Percentiles rank a stretch among this genome's conserved stretches.
phyloP scores from a whole-genome alignment of 441 rosid species.

The Corymbia calophylla region DNA sequence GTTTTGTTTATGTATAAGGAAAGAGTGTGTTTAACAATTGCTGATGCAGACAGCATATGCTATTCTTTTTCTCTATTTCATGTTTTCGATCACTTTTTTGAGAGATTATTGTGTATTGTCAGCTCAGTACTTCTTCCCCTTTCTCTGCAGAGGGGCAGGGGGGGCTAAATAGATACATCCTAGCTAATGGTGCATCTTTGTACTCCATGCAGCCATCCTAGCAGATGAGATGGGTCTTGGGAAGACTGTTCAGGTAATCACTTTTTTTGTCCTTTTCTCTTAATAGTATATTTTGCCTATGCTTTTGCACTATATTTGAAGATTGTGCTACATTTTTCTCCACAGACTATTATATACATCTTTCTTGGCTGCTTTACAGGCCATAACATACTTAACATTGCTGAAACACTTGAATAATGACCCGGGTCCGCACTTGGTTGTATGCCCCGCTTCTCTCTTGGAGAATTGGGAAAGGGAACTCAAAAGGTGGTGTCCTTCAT shows the following conservation, averaged over 20 bases:
- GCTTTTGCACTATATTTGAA: neutral
- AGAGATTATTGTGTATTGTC: neutral
- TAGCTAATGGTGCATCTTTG: slow-evolving; percentile 13
- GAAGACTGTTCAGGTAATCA: slow-evolving; percentile 88
- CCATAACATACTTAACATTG: slow-evolving; percentile 77
- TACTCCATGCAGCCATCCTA: slow-evolving; percentile 67
- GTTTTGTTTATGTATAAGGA: neutral
- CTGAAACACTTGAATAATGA: slow-evolving; percentile 72
- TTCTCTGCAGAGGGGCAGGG: neutral
- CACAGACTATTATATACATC: slow-evolving; percentile 50
- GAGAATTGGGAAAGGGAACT: slow-evolving; percentile 99
- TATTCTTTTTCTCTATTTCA: neutral
- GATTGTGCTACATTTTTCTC: slow-evolving; percentile 12
- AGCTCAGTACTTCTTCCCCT: neutral
- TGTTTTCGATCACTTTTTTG: neutral
- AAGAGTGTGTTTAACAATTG: neutral
- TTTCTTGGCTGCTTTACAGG: slow-evolving; percentile 33
- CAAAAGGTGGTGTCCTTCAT: slow-evolving; percentile 96
- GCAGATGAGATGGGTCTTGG: slow-evolving; percentile 99
- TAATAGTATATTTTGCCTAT: neutral
- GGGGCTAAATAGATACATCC: neutral
- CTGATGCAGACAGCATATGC: neutral
- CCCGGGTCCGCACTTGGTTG: slow-evolving; percentile 93
- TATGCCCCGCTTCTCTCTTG: slow-evolving; percentile 94
- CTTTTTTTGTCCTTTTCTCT: neutral